Percentiles rank a stretch among this genome's conserved stretches.
These are phyloP conservation scores for Epicoccum sorghinum DNA, from an alignment of 2,329 filamentous ascomycete genomes.

Conservation along the genomic window DNA sequence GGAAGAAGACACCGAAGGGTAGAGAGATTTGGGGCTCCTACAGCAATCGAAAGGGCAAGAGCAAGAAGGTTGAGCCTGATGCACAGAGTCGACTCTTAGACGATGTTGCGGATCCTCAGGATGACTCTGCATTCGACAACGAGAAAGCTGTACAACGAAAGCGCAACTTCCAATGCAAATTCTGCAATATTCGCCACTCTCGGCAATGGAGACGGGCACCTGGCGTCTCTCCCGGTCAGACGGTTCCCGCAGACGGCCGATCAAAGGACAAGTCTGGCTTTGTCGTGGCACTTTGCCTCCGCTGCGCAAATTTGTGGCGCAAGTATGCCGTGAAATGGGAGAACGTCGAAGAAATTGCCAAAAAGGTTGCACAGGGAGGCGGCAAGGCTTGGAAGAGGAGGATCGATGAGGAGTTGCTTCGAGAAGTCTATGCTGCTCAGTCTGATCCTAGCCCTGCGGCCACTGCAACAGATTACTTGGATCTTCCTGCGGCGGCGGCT, in stretches of 20 bases:
- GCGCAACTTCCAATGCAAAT: conserved; percentile 89
- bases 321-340: conserved; percentile 97
- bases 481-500: conserved; percentile 30
- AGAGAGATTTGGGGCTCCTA: conserved; percentile 90
- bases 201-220: conserved; percentile 93
- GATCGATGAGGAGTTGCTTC: conserved; percentile 90
- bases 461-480: conserved; percentile 35
- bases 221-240: conserved; percentile 72
- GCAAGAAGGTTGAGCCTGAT: conserved; percentile 67
- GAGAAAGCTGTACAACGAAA: conserved; percentile 82
- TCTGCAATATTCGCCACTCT: conserved; percentile 79
- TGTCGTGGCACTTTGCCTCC: conserved; percentile 82
- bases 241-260: conserved; percentile 71
- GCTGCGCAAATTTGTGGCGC: conserved; percentile 92
- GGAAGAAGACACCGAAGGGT: conserved; percentile 92
- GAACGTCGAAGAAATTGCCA: conserved; percentile 86
- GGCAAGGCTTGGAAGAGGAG: conserved; percentile 85
- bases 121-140: conserved; percentile 94
- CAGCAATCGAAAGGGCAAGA: conserved; percentile 86
- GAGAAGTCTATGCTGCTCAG: conserved; percentile 60
- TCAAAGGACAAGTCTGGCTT: conserved; percentile 79
- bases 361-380: conserved; percentile 80
- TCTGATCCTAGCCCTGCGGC: conserved; percentile 36
- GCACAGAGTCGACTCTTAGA: conserved; percentile 79
- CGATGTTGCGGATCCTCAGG: conserved; percentile 88